Evolutionary conservation across 2,329 filamentous ascomycete genomes (phyloP).

Genomic region (Alternaria atra): DNA sequence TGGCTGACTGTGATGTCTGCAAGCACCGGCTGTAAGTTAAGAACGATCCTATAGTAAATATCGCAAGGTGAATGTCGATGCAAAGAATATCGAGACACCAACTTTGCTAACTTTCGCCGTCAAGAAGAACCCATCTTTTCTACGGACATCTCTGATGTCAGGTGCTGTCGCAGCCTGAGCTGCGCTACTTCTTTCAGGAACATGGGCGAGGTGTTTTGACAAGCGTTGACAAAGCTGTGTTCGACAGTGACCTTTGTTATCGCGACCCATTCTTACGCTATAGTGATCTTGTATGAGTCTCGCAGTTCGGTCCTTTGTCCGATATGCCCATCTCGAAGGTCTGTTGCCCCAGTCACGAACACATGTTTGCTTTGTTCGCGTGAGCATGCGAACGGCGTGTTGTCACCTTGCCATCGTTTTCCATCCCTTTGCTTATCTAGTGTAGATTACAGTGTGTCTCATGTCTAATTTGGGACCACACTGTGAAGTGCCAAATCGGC

Average conservation of each 20-base stretch:
- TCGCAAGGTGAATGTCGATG: neutral
- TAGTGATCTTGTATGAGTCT: neutral
- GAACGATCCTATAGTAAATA: neutral
- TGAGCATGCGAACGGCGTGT: neutral
- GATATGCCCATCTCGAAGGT: neutral
- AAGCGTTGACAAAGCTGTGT: slow-evolving; percentile 6
- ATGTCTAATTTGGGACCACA: neutral
- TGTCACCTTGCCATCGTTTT: neutral
- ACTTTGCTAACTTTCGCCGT: neutral
- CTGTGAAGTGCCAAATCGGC: neutral
- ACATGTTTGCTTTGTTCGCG: slow-evolving; percentile 4
- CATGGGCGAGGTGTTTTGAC: neutral
- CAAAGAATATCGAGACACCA: neutral
- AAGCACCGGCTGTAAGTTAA: neutral
- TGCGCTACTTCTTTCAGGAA: slow-evolving; percentile 8
- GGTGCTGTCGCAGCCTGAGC: neutral
- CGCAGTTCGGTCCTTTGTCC: slow-evolving; percentile 9
- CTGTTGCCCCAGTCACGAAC: neutral
- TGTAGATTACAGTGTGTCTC: neutral
- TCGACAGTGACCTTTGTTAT: slow-evolving; percentile 12
- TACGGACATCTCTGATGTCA: neutral
- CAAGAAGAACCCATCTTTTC: neutral
- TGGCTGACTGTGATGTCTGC: neutral
- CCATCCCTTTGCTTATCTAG: neutral
- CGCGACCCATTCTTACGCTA: neutral